Evolutionary conservation across 176 grass and related monocot genomes (phyloP), one percentile per base, ranked within the genome.

Genomic region (Hordeum marinum): DNA sequence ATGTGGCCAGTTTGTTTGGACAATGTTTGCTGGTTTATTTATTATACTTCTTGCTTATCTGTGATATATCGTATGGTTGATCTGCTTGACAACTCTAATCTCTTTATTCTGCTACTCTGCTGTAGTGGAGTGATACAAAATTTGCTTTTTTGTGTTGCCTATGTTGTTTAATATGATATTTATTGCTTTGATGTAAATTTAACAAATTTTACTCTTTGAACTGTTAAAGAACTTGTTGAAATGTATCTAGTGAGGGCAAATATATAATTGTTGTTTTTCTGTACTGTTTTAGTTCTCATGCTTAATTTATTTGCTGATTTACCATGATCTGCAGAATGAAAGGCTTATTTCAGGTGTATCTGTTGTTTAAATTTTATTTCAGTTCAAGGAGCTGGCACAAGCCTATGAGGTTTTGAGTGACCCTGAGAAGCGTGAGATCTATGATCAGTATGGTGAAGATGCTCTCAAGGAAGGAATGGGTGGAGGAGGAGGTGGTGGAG

Each of bases 401-500:
- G 96, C 96, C 52, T 98, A 98, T 81, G 96, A 98, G 81, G 96
- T 98, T 46, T 80, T 98, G 25, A 98, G 93, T 32, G 96, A 98
- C 50, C 93, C 96, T 72, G 96, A 98, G 85, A 98, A 98, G 81
- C 96, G 93, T 89, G 96, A 98, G 80, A 98, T 98, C 31, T 98
- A 98, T 68, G 96, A 98, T 69, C 86, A 98, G 27, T 98, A 98
- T 73, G 96, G 96, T 27, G 96, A 98, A 85, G 93, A 98, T 94
- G 96, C 96, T 23, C 91, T 98, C 26, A 98, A 98, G 83, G 96
- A 98, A 90, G 96, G 96, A 92, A 98, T 98, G 93, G 96, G 96
- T 9, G 91, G 93, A 14, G 93, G 93, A 46, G 87, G 95, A 46
- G 43, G 68, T 62, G 43, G 68, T 55, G 87, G 84, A 58, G 90